Conservation (phyloP, 1,284 basidiomycete genomes). For the Tilletia caries region DNA sequence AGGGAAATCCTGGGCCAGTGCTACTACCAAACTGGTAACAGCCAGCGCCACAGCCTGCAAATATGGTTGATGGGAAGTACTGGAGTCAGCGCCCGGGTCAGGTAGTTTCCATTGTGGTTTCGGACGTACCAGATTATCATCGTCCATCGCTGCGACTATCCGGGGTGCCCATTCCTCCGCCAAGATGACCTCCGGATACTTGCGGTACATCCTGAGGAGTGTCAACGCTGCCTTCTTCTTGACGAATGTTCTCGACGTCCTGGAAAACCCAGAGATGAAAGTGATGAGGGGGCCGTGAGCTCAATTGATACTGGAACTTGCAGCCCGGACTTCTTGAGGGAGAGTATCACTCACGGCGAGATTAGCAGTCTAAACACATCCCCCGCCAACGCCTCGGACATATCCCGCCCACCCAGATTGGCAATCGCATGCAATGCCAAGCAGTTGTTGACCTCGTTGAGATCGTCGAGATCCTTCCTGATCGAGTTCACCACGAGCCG, state of each 20-base stretch:
- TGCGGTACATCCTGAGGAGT: conserved; percentile 84
- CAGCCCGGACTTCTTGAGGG: neutral
- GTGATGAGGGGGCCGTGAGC: too few relatives aligned
- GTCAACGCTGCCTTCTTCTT: conserved; percentile 98
- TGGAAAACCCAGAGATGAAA: conserved; percentile 48
- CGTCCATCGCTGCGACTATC: conserved; percentile 91
- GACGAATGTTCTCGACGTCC: conserved; percentile 89
- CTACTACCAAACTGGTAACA: conserved; percentile 88
- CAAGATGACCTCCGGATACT: conserved; percentile 89
- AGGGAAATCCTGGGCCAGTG: conserved; percentile 87
- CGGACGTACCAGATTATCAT: conserved; percentile 65
- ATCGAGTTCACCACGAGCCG: conserved; percentile 96
- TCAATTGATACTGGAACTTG: too few relatives aligned
- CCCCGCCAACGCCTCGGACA: conserved; percentile 89
- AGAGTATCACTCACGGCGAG: conserved; percentile 71
- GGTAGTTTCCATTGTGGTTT: too few relatives aligned
- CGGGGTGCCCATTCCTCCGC: conserved; percentile 92
- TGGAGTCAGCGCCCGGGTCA: neutral
- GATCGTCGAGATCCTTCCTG: conserved; percentile 91
- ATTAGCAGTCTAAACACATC: conserved; percentile 93
- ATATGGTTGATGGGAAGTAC: neutral
- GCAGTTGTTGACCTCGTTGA: conserved; percentile 92
- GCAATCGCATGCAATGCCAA: conserved; percentile 96
- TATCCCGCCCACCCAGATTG: conserved; percentile 94
- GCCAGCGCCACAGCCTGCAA: conserved; percentile 77